Percentiles rank a stretch among this genome's conserved stretches.
Conservation (phyloP, 129 eudicot genomes). For the Gnaphalium uliginosum region DNA sequence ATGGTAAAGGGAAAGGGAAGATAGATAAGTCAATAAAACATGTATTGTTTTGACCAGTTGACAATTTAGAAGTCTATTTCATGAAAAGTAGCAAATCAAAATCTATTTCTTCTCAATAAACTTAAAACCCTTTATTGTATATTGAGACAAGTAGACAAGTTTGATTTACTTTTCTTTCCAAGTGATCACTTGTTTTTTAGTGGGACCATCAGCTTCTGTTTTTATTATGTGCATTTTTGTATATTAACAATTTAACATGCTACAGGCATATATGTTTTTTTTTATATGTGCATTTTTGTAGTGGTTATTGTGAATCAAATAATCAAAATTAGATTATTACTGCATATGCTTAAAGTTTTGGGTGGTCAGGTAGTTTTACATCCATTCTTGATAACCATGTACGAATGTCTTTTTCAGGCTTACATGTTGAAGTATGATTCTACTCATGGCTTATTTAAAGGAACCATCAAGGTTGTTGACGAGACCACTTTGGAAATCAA, state of each 20-base stretch:
- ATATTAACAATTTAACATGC: neutral
- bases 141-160: slow-evolving; percentile 12
- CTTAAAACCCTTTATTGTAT: neutral
- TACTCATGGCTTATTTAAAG: slow-evolving; percentile 82
- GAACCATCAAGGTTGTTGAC: slow-evolving; percentile 76
- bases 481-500: slow-evolving; percentile 87
- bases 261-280: neutral
- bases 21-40: neutral
- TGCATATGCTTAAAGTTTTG: neutral
- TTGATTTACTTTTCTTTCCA: neutral
- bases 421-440: slow-evolving; percentile 99
- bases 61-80: neutral
- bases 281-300: neutral
- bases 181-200: slow-evolving; percentile 1
- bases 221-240: neutral
- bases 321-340: neutral
- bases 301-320: neutral
- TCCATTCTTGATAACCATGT: slow-evolving; percentile 1
- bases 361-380: neutral
- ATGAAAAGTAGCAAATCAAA: neutral
- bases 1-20: neutral
- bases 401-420: slow-evolving; percentile 49
- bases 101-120: neutral
- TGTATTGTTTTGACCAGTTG: slow-evolving; percentile 10
- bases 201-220: neutral